phyloP scores from a whole-genome alignment of 177 flowering plant species.

The Vitis hybrid region DNA sequence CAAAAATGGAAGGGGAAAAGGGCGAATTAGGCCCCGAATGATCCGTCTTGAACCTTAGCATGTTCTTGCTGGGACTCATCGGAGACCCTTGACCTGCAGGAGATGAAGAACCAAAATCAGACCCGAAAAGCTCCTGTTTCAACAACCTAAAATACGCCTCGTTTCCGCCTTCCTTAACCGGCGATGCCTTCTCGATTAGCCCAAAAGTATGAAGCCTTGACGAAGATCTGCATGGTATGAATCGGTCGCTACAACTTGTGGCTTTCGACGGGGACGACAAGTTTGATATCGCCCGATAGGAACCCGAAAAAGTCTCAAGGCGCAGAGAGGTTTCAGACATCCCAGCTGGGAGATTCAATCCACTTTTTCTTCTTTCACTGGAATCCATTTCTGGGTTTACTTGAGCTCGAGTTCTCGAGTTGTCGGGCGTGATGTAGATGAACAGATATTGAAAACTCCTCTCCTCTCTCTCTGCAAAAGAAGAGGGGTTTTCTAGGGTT shows the following conservation, averaged over 20 bases:
- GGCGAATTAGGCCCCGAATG: conserved; percentile 72
- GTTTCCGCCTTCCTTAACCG: conserved; percentile 77
- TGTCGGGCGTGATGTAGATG: not conserved
- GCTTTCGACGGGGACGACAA: conserved; percentile 49
- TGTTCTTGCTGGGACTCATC: conserved; percentile 80
- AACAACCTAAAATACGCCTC: conserved; percentile 75
- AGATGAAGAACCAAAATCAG: conserved; percentile 75
- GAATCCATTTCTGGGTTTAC: conserved; percentile 56
- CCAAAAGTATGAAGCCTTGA: conserved; percentile 91
- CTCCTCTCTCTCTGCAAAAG: conserved; percentile 17
- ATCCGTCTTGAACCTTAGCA: conserved; percentile 90
- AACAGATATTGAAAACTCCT: not conserved
- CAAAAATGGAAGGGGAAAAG: conserved; percentile 59
- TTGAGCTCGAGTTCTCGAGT: not conserved
- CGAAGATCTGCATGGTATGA: conserved; percentile 94
- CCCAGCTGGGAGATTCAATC: conserved; percentile 83
- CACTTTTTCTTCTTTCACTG: conserved; percentile 49
- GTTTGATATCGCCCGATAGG: conserved; percentile 50
- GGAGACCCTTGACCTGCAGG: conserved; percentile 82
- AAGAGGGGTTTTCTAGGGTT: conserved; percentile 12
- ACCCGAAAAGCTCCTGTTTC: conserved; percentile 79
- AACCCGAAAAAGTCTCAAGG: conserved; percentile 46
- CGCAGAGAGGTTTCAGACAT: conserved; percentile 62
- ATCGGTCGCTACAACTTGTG: conserved; percentile 78
- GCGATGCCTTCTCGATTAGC: conserved; percentile 72